Conservation (phyloP, 495 filamentous ascomycete genomes). For the Oidiodendron maius region DNA sequence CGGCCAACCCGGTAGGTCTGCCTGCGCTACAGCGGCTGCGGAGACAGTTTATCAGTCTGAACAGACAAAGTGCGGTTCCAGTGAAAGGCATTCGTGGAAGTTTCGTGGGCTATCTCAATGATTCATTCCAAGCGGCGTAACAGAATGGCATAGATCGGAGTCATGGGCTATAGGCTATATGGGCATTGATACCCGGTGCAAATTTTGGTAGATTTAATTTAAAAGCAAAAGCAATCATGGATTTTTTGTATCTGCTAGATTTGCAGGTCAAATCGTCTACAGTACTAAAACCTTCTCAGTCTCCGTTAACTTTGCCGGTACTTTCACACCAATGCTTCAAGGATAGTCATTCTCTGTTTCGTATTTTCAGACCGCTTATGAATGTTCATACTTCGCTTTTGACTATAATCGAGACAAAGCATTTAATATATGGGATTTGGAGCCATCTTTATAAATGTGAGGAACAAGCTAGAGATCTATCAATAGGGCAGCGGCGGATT, state of each 20-base stretch:
- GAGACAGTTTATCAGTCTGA: conserved; percentile 80
- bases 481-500: too few relatives aligned
- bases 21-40: conserved; percentile 78
- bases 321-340: too few relatives aligned
- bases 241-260: not conserved
- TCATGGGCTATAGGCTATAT: not conserved
- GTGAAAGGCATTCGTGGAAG: conserved; percentile 56
- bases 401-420: too few relatives aligned
- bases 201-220: not conserved
- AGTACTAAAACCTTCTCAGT: too few relatives aligned
- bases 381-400: too few relatives aligned
- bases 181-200: conserved; percentile 4
- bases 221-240: not conserved
- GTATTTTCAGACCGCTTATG: too few relatives aligned
- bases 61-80: conserved; percentile 50
- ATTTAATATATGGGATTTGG: too few relatives aligned
- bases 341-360: too few relatives aligned
- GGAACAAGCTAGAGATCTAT: too few relatives aligned
- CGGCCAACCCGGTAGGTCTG: conserved; percentile 54
- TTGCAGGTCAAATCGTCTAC: too few relatives aligned
- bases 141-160: not conserved
- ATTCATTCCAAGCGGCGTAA: conserved; percentile 42
- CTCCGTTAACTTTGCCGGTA: too few relatives aligned
- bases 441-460: too few relatives aligned
- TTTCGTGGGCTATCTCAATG: conserved; percentile 73